A percentile compares a stretch with the other conserved stretches of the same genome.
Evolutionary conservation across 768 basidiomycete genomes (phyloP).

Genomic region (Filobasidium floriforme): DNA sequence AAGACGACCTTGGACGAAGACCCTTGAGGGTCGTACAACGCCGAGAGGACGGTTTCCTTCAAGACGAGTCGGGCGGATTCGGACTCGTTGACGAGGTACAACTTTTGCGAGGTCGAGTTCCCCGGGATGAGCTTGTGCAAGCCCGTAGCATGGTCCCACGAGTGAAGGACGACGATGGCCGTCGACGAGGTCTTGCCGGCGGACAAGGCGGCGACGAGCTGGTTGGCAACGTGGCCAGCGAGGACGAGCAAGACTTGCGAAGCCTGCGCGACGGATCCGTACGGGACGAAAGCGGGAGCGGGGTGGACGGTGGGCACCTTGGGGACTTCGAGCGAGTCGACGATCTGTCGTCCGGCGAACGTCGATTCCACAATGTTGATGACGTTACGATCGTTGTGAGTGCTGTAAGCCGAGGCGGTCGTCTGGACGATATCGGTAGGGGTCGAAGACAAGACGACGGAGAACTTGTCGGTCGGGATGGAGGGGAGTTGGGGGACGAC

Average conservation of each 20-base stretch:
- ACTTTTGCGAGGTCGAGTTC: conserved; percentile 23
- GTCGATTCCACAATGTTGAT: conserved; percentile 88
- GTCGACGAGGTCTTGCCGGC: conserved; percentile 13
- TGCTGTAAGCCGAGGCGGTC: neutral
- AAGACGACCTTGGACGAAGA: conserved; percentile 3
- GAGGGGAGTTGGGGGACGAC: conserved; percentile 55
- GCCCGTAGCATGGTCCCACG: conserved; percentile 24
- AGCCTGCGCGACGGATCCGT: conserved; percentile 48
- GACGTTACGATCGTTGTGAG: conserved; percentile 49
- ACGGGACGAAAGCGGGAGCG: conserved; percentile 67
- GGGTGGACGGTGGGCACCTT: conserved; percentile 44
- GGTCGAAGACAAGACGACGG: conserved; percentile 71
- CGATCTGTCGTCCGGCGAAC: conserved; percentile 66
- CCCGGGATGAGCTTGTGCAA: conserved; percentile 9
- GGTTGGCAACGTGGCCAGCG: conserved; percentile 31
- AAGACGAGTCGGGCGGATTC: conserved; percentile 32
- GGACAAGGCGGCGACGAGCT: conserved; percentile 30
- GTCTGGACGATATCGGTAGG: conserved; percentile 60
- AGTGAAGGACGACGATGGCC: conserved; percentile 25
- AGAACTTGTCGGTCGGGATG: conserved; percentile 57
- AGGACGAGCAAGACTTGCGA: conserved; percentile 31
- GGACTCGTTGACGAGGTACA: conserved; percentile 30
- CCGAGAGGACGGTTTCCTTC: conserved; percentile 34
- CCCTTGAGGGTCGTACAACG: conserved; percentile 31
- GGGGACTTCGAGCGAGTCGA: conserved; percentile 51